Evolutionary conservation across 768 basidiomycete genomes (phyloP).

Genomic region (Strobilomyces dryophilus): DNA sequence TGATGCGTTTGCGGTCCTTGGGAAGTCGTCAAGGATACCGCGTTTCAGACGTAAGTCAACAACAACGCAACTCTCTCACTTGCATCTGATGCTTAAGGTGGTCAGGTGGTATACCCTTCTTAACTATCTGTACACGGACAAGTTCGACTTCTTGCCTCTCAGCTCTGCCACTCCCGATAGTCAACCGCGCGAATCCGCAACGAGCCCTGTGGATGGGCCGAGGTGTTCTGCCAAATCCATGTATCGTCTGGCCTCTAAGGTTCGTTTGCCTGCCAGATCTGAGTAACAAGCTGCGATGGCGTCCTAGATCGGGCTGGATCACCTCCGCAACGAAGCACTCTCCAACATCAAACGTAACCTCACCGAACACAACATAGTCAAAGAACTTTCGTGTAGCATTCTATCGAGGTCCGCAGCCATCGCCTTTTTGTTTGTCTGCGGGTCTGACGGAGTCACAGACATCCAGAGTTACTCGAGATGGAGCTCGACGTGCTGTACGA

Average conservation of each 20-base stretch:
- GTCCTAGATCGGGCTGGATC: no score
- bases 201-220: slow-evolving; percentile 4
- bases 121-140: slow-evolving; percentile 37
- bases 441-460: no score
- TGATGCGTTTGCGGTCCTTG: slow-evolving; percentile 6
- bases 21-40: slow-evolving; percentile 11
- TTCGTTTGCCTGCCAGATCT: slow-evolving; percentile 6
- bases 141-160: slow-evolving; percentile 31
- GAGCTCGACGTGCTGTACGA: no score
- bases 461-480: no score
- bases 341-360: no score
- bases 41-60: background rate
- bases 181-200: background rate
- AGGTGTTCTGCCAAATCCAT: slow-evolving; percentile 43
- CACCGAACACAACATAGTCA: no score
- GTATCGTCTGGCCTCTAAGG: slow-evolving; percentile 41
- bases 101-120: slow-evolving; percentile 38
- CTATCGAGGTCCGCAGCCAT: no score
- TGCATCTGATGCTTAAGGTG: background rate
- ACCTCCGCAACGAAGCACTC: no score
- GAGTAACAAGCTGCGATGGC: no score
- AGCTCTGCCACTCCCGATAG: slow-evolving; percentile 8
- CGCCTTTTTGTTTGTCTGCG: no score
- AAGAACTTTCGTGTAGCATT: no score
- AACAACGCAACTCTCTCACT: no score